phyloP scores from a whole-genome alignment of 2,329 filamentous ascomycete species.

The Claviceps sp. region DNA sequence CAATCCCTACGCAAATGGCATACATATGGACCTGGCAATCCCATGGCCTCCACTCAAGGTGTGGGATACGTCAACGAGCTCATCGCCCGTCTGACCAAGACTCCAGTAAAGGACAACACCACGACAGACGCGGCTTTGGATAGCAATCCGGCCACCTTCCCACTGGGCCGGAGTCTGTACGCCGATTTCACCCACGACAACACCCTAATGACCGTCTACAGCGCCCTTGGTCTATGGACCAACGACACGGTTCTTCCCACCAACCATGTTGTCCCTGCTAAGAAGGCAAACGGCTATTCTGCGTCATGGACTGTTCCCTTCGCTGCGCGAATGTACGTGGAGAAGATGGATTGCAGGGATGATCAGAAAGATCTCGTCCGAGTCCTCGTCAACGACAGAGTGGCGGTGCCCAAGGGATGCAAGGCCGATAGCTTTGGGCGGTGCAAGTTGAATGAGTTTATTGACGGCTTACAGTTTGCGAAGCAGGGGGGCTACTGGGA shows the following conservation, averaged over 20 bases:
- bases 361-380: conserved; percentile 56
- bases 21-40: conserved; percentile 62
- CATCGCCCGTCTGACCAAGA: conserved; percentile 60
- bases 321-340: conserved; percentile 66
- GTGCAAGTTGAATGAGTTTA: conserved; percentile 56
- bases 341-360: conserved; percentile 62
- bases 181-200: conserved; percentile 92
- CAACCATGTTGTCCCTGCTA: conserved; percentile 33
- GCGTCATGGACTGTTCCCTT: conserved; percentile 75
- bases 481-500: conserved; percentile 60
- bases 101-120: conserved; percentile 58
- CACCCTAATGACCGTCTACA: conserved; percentile 64
- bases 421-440: conserved; percentile 55
- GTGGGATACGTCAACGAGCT: conserved; percentile 84
- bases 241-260: conserved; percentile 40
- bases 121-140: conserved; percentile 70
- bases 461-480: conserved; percentile 65
- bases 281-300: conserved; percentile 52
- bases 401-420: conserved; percentile 60
- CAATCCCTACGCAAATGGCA: conserved; percentile 76
- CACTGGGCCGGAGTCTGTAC: conserved; percentile 55
- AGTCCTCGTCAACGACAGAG: conserved; percentile 71
- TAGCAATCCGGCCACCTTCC: conserved; percentile 53
- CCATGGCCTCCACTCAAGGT: conserved; percentile 70
- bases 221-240: conserved; percentile 68